Conservation (phyloP, 179 eudicot genomes). For the Dionaea muscipula region DNA sequence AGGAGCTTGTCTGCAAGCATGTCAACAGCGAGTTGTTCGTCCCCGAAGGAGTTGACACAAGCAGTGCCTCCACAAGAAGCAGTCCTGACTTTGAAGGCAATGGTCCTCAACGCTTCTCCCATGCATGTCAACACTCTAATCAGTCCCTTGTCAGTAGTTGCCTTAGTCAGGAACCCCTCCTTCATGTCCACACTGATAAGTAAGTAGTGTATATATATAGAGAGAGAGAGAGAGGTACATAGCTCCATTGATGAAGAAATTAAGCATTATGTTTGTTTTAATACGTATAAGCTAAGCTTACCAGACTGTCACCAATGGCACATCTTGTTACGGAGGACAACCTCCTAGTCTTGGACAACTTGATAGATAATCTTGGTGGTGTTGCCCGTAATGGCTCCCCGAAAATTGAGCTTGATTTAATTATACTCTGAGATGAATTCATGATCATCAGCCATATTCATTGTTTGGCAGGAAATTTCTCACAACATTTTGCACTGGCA, state of each 20-base stretch:
- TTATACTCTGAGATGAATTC: constrained; percentile 38
- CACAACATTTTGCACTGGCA: too few relatives aligned
- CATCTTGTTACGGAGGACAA: constrained; percentile 49
- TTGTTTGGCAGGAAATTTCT: too few relatives aligned
- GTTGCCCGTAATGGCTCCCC: constrained; percentile 56
- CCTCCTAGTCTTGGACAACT: constrained; percentile 36
- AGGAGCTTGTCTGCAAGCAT: constrained; percentile 91
- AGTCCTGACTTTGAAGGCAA: constrained; percentile 87
- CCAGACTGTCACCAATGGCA: constrained; percentile 93
- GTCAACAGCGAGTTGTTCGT: constrained; percentile 97
- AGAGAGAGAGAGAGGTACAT: too few relatives aligned
- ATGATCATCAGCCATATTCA: neutral
- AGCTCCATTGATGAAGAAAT: neutral
- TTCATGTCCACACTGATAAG: constrained; percentile 15
- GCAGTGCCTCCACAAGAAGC: constrained; percentile 99
- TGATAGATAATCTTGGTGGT: constrained; percentile 48
- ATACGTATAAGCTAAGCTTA: constrained; percentile 19
- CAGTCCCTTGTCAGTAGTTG: constrained; percentile 78
- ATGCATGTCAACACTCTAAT: constrained; percentile 74
- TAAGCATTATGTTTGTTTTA: neutral
- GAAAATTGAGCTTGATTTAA: constrained; percentile 71
- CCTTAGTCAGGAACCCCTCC: constrained; percentile 84
- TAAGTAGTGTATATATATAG: neutral
- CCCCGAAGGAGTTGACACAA: constrained; percentile 91
- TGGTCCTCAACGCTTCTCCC: constrained; percentile 96